Conservation (phyloP, 1,284 basidiomycete genomes). For the Puccinia triticina region DNA sequence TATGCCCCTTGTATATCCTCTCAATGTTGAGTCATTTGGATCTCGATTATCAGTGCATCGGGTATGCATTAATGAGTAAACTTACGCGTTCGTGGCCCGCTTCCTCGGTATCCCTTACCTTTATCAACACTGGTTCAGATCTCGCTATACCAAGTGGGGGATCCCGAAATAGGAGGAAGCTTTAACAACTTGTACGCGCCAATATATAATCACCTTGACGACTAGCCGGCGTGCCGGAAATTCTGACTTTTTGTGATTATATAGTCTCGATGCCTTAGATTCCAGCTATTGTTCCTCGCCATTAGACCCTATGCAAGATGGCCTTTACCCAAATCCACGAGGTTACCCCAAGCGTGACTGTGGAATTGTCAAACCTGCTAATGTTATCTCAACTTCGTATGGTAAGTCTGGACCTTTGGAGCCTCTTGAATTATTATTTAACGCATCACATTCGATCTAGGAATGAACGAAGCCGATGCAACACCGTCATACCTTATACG, state of each 20-base stretch:
- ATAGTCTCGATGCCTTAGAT: constrained; percentile 64
- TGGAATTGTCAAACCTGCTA: constrained; percentile 65
- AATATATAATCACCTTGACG: constrained; percentile 62
- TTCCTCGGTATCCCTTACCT: background rate
- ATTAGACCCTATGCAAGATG: constrained; percentile 66
- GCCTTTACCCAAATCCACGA: constrained; percentile 66
- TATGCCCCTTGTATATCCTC: constrained; percentile 63
- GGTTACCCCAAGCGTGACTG: constrained; percentile 65
- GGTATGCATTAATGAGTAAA: background rate
- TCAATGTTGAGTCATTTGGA: constrained; percentile 58
- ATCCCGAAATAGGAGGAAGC: constrained; percentile 58
- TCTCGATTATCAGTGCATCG: background rate
- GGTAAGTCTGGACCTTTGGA: constrained; percentile 47
- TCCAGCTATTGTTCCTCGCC: constrained; percentile 68
- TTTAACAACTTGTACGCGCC: constrained; percentile 53
- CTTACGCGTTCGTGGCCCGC: background rate
- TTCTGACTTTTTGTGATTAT: background rate
- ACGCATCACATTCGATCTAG: background rate
- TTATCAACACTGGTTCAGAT: constrained; percentile 28
- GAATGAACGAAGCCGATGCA: constrained; percentile 63
- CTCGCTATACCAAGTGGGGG: constrained; percentile 65
- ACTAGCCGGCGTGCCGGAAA: background rate
- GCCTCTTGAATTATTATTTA: background rate
- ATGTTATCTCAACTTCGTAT: constrained; percentile 68
- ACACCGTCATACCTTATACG: constrained; percentile 63